phyloP scores from a whole-genome alignment of 805 yeast genomes.

The Starmerella sp. region DNA sequence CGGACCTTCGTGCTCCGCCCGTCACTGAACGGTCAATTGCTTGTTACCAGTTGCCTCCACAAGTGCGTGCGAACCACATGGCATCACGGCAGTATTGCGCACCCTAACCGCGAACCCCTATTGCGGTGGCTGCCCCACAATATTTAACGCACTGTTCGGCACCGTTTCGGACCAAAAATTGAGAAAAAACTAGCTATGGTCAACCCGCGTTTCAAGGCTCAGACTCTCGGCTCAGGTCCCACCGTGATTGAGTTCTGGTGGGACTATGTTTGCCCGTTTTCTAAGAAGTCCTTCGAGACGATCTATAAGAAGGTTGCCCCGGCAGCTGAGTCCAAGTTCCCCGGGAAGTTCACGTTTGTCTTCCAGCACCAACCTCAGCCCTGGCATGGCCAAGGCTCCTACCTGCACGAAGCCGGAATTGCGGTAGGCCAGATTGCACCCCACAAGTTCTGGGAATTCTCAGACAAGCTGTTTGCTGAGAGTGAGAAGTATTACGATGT shows the following conservation, averaged over 20 bases:
- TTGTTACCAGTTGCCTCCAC: background rate
- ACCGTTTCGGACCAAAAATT: too few species aligned
- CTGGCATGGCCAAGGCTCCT: constrained; percentile 72
- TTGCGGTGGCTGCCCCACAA: background rate
- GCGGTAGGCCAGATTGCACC: constrained; percentile 52
- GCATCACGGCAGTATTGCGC: background rate
- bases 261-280: constrained; percentile 51
- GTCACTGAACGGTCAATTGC: background rate
- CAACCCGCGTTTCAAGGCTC: constrained; percentile 19
- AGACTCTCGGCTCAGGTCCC: constrained; percentile 20
- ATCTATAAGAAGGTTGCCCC: constrained; percentile 44
- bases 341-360: constrained; percentile 46
- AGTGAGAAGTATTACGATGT: constrained; percentile 51
- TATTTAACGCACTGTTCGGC: background rate
- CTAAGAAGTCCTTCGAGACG: constrained; percentile 51
- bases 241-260: constrained; percentile 23
- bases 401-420: constrained; percentile 58
- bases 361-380: constrained; percentile 75
- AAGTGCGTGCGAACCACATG: background rate
- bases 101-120: background rate
- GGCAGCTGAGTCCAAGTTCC: constrained; percentile 34
- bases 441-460: constrained; percentile 44
- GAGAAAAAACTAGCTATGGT: constrained; percentile 11
- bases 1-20: too few species aligned
- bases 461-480: constrained; percentile 45